phyloP scores from a whole-genome alignment of 306 rosid genomes.

The Delonix regia region DNA sequence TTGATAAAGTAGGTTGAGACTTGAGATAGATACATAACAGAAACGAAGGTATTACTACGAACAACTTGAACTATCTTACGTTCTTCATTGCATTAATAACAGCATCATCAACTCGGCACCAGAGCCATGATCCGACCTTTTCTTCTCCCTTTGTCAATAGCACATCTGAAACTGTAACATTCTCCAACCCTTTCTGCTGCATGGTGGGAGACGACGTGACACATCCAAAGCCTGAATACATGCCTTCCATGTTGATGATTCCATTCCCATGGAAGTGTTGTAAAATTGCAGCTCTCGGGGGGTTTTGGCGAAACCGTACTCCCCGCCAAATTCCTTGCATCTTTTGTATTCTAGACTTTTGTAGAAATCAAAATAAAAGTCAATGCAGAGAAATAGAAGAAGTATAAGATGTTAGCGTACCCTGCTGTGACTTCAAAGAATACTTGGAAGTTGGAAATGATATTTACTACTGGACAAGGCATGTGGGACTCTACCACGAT shows the following conservation, averaged over 20 bases:
- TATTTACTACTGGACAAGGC: neutral
- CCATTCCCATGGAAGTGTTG: conserved; percentile 51
- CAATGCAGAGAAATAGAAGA: neutral
- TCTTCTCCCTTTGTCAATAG: conserved; percentile 63
- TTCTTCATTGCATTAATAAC: conserved; percentile 68
- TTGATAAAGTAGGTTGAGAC: neutral
- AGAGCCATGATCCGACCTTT: conserved; percentile 70
- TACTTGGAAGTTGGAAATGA: neutral
- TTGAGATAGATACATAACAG: neutral
- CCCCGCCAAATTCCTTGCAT: conserved; percentile 67
- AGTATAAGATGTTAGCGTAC: neutral
- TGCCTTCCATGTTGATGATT: conserved; percentile 39
- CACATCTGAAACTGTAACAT: conserved; percentile 78
- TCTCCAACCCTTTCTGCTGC: conserved; percentile 76
- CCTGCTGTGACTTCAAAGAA: conserved; percentile 23
- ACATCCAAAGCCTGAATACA: conserved; percentile 43
- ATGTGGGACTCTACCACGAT: conserved; percentile 4
- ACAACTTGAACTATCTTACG: conserved; percentile 42
- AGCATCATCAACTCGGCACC: conserved; percentile 63
- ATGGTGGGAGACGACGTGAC: conserved; percentile 44
- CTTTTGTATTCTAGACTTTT: conserved; percentile 24
- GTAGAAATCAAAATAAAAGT: conserved; percentile 26
- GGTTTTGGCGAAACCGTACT: conserved; percentile 44
- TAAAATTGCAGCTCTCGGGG: conserved; percentile 47
- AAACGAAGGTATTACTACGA: neutral